phyloP scores from a whole-genome alignment of 306 rosid species.

The Lotus japonicus region DNA sequence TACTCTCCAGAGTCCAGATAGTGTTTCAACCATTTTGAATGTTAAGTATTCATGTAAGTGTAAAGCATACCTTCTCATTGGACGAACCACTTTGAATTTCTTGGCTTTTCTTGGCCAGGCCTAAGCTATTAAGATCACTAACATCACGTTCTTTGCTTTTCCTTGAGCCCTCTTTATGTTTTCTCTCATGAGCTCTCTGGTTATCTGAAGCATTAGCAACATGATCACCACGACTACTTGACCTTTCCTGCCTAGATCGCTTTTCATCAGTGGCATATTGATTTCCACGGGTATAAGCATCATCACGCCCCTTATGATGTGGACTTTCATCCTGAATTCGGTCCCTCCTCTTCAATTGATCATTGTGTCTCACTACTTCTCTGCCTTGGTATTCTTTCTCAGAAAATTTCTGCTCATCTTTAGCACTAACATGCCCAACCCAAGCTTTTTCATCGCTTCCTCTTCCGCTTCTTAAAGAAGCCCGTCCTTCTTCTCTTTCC shows the following conservation, averaged over 20 bases:
- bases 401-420: constrained; percentile 65
- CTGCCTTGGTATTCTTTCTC: constrained; percentile 71
- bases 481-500: constrained; percentile 80
- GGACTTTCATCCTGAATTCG: constrained; percentile 60
- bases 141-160: constrained; percentile 67
- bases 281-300: constrained; percentile 55
- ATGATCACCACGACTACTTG: constrained; percentile 70
- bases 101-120: constrained; percentile 61
- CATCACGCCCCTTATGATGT: constrained; percentile 71
- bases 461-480: constrained; percentile 62
- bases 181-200: constrained; percentile 62
- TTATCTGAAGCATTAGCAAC: constrained; percentile 55
- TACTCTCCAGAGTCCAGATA: constrained; percentile 14
- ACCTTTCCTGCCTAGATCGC: constrained; percentile 72
- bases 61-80: constrained; percentile 74
- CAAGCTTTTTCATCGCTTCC: constrained; percentile 72
- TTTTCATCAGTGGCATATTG: constrained; percentile 61
- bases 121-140: constrained; percentile 42
- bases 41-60: constrained; percentile 12
- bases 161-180: constrained; percentile 61
- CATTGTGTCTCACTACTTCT: constrained; percentile 61
- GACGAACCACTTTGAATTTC: constrained; percentile 62
- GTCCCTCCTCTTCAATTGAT: constrained; percentile 74
- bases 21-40: constrained; percentile 13
- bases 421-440: constrained; percentile 60